Base-by-base conservation (phyloP, 768 basidiomycete species). In the Harrya chromipes region DNA sequence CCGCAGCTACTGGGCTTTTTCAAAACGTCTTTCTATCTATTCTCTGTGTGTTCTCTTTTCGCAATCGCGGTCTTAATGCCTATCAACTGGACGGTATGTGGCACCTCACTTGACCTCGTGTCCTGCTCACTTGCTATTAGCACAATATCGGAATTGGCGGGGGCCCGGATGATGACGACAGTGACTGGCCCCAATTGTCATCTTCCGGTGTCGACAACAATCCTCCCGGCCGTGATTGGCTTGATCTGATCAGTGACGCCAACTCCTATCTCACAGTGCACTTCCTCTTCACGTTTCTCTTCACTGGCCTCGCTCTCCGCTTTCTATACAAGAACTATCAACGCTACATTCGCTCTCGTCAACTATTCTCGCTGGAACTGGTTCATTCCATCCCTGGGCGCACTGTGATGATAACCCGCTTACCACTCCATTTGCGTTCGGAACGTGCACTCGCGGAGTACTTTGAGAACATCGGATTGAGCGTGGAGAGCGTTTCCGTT, bases 341-440 rank as follows among this genome's bases (percentile, higher is more conserved):
- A 34, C 83, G 87, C 20, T 97, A 93, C 72, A 80, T 97, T 49
- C 86, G 86, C 20, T 84, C 91, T 0, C 84, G 97, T 1, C 97
- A 98, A 63, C 79, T 97, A 11, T 98, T 94, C 71, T 90, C 91
- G 0, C 75, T 99, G 31, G 94, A 97, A 65, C 82, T 97, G 16
- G 94, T 94, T 12, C 93, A 97, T 61, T 94, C 92, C 11, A 90
- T 97, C 38, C 86, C 94, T 0, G 92, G 94, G 1, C 84, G 95
- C 20, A 97, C 97, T 0, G 88, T 97, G 24, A 80, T 98, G 71
- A 81, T 97, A 35, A 86, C 88, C 16, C 79, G 82, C 43, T 77
- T 98, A 4, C 97, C 97, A 0, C 70, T 71, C n/a, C 87, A 94
- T 55, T 76, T 98, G 2, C 85, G 85, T 57, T 83, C 85, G 9